Base-by-base conservation (phyloP, 331 rosid species). In the Rhamnella rubrinervis region DNA sequence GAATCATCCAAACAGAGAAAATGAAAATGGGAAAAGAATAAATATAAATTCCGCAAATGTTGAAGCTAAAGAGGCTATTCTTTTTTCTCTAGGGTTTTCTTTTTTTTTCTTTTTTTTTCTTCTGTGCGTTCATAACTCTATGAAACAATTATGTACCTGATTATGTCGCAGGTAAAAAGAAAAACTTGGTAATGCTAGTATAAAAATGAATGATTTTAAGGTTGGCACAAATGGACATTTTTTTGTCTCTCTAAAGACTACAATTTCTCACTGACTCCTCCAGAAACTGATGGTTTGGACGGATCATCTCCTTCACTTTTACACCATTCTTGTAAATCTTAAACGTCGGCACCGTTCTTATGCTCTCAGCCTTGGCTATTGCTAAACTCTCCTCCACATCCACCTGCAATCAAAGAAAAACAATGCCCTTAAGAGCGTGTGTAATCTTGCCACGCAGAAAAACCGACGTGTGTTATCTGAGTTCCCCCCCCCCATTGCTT, bases 301-400 rank as follows among this genome's bases (percentile, higher is more conserved):
- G 80, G 66, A 86, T 78, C 93, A 89, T 80, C 83, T 92, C 98
- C 84, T 78, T 90, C 86, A 90, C 64, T 85, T 82, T 88, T 71
- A 78, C 89, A 16, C 96, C 96, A 17, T 90, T 86, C 83, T 85
- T 92, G 82, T 88, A 92, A 23, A 92, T 86, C 80, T 89, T 92
- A 70, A 92, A 88, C 12, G 96, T 78, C 58, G 98, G 96, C 46
- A 90, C 84, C 4, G 66, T 66, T 80, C 81, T 88, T 71, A 91
- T 81, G 88, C 80, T 77, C 76, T 91, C 92, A 5, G 87, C 78
- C 72, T 91, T 91, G 11, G 96, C 90, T 69, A 88, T 46, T 19
- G 85, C 74, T 51, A 80, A 55, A 73, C 79, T 81, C 86, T 88
- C 92, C 77, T 86, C 97, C 53, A 86, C 91, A n/a, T 88, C 91